Evolutionary conservation across 495 filamentous ascomycete genomes (phyloP), one percentile per base, ranked within the genome.

Genomic region (Penicillium pulvis): DNA sequence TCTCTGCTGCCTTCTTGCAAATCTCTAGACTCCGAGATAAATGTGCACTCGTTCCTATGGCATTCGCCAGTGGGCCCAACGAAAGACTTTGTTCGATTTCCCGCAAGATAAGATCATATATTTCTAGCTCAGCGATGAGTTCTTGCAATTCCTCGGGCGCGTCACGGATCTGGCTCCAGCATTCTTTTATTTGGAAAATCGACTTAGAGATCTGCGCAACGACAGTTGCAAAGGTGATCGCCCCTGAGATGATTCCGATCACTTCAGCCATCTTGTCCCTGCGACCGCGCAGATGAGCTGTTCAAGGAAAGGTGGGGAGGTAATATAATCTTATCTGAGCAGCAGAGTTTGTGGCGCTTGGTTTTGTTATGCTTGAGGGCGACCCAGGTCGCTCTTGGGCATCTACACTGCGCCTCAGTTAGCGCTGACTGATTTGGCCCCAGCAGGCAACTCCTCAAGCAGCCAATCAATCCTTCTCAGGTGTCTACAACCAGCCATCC

Each of bases 221-320:
- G 31, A 62, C 51, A 0, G 56, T 58, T 35, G 55, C 60, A 43
- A 58, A 62, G 1, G 60, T 62, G 30, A 62, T 44, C 1, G 60
- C 56, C 1, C 56, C 42, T 8, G 60, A 55, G 17, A 52, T 46
- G 6, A 58, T 46, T 11, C 59, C 59, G 33, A 62, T 55, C 4
- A 62, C 28, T 46, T 62, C 60, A 14, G 56, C 56, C 56, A 62
- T 62, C n/a, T 46, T 36, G 8, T n/a, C 8, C 23, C 43, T 14
- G 43, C n/a, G 43, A 46, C 43, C 43, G 20, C 43, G 43, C 17
- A 46, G 43, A 19, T 26, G 43, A 26, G 23, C 43, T 20, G 5
- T 46, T 46, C 8, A 11, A 46, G 20, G 43, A 14, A 20, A 46
- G 43, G 20, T 19, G 20, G 43, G 43, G n/a, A n/a, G n/a, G n/a